Evolutionary conservation across 2,329 filamentous ascomycete species (phyloP), one percentile per base, ranked within the genome.

Genomic region (Talaromyces albobiverticillius): DNA sequence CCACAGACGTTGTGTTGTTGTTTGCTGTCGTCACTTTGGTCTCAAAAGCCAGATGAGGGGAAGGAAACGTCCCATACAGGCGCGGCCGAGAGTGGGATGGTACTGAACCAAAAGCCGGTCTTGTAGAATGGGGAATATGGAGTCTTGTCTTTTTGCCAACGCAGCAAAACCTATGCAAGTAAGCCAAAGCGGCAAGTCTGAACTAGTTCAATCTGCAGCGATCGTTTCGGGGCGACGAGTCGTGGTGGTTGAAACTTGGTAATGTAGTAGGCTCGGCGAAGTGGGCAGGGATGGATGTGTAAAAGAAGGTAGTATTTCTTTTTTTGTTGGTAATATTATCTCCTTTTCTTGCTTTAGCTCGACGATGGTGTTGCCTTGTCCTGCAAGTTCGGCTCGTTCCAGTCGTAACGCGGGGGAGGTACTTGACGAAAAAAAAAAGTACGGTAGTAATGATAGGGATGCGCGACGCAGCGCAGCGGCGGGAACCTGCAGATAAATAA

Each of bases 151-250:
- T 48, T 42, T 40, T 56, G 56, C 56, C 56, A 58, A 54, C 56
- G 46, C 56, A 58, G 51, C 54, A 57, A 45, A 45, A 42, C 16
- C 26, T 56, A 57, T 58, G 56, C 56, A 58, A 25, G 56, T 54
- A 46, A 54, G 51, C 56, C 42, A 57, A 58, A 54, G 56, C 46
- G 56, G 56, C 53, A 58, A 53, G 56, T 51, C 54, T 51, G 55
- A 53, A 47, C 56, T 46, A 46, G 36, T 22, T 29, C 26, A 22
- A 51, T 43, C 41, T 47, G 54, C 46, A 56, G 42, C 36, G 42
- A 56, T 58, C 56, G 51, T 41, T 53, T 38, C 29, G n/a, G 48
- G 31, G 53, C 32, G 48, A 26, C 46, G 8, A 20, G 32, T 34
- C 20, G 20, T 20, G 45, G 32, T 7, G 16, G 16, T 29, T 13